Percentiles rank a stretch among this genome's conserved stretches.
Conservation (phyloP, 1,139 yeast species). For the Kodamaea ohmeri region DNA sequence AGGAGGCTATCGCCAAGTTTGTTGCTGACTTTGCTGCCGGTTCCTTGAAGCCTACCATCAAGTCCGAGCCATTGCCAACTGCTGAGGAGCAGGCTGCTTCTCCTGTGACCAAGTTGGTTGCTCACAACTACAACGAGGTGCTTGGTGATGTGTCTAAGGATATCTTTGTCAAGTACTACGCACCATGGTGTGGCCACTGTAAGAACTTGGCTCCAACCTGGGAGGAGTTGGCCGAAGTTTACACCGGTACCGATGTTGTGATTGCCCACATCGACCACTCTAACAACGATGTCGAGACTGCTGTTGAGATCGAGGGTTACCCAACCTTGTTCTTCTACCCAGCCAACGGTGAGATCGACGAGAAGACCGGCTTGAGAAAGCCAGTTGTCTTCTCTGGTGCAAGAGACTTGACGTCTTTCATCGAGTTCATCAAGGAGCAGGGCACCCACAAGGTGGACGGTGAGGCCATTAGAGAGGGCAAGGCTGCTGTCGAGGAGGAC, state of each 20-base stretch:
- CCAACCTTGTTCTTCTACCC: slow-evolving; percentile 93
- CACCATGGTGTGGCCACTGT: slow-evolving; percentile 99
- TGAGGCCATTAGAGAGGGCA: slow-evolving; percentile 26
- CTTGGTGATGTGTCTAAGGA: slow-evolving; percentile 73
- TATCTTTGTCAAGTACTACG: slow-evolving; percentile 89
- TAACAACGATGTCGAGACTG: slow-evolving; percentile 77
- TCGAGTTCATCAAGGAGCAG: slow-evolving; percentile 63
- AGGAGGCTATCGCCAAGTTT: slow-evolving; percentile 51
- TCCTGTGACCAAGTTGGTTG: slow-evolving; percentile 78
- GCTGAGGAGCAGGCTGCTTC: slow-evolving; percentile 63
- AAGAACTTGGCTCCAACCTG: slow-evolving; percentile 90
- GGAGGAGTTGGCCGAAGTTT: slow-evolving; percentile 79
- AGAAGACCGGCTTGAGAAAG: slow-evolving; percentile 49
- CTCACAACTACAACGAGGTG: slow-evolving; percentile 73
- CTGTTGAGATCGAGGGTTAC: slow-evolving; percentile 71
- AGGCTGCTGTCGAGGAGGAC: slow-evolving; percentile 26
- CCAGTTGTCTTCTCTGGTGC: slow-evolving; percentile 69
- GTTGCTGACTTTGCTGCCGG: slow-evolving; percentile 65
- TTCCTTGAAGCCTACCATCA: slow-evolving; percentile 66
- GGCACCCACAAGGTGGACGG: slow-evolving; percentile 64
- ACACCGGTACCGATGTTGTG: slow-evolving; percentile 50
- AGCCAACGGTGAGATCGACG: slow-evolving; percentile 74
- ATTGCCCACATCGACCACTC: slow-evolving; percentile 91
- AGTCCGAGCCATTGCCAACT: slow-evolving; percentile 82
- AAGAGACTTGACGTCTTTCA: slow-evolving; percentile 73